Evolutionary conservation across 116 monocot species (phyloP).

Genomic region (Phalaenopsis hybrid): DNA sequence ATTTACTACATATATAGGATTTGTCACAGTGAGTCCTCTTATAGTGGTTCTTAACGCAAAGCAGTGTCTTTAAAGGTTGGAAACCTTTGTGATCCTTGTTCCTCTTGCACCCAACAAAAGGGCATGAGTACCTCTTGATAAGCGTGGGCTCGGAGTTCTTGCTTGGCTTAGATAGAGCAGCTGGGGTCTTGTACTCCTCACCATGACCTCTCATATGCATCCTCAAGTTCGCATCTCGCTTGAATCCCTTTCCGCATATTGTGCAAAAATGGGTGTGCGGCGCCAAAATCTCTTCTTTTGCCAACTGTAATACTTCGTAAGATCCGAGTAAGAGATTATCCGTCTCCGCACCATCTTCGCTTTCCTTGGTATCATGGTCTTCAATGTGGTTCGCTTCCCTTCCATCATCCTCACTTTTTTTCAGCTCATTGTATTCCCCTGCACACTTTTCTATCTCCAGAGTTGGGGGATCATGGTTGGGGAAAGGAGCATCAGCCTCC

Average conservation of each 20-base stretch:
- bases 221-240: conserved; percentile 50
- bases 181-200: conserved; percentile 51
- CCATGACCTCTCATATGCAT: conserved; percentile 74
- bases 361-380: conserved; percentile 39
- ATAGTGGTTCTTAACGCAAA: conserved; percentile 64
- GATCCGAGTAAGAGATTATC: conserved; percentile 43
- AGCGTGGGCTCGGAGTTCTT: conserved; percentile 12
- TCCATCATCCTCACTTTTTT: conserved; percentile 15
- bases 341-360: conserved; percentile 42
- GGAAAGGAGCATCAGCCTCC: too few relatives aligned
- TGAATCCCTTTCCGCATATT: conserved; percentile 58
- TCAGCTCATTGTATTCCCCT: conserved; percentile 10
- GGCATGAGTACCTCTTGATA: conserved; percentile 49
- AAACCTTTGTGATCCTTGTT: conserved; percentile 52
- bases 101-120: conserved; percentile 48
- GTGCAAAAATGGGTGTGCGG: conserved; percentile 56
- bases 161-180: conserved; percentile 52
- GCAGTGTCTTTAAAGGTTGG: conserved; percentile 45
- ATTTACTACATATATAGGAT: conserved; percentile 40
- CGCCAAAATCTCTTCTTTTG: conserved; percentile 57
- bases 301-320: conserved; percentile 42
- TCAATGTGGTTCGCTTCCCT: conserved; percentile 24
- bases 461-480: too few relatives aligned
- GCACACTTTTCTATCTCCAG: too few relatives aligned
- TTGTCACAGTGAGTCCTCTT: conserved; percentile 59